Percentiles rank a stretch among this genome's conserved stretches.
Conservation (phyloP, 345 rosid species). For the Camelina hispida region DNA sequence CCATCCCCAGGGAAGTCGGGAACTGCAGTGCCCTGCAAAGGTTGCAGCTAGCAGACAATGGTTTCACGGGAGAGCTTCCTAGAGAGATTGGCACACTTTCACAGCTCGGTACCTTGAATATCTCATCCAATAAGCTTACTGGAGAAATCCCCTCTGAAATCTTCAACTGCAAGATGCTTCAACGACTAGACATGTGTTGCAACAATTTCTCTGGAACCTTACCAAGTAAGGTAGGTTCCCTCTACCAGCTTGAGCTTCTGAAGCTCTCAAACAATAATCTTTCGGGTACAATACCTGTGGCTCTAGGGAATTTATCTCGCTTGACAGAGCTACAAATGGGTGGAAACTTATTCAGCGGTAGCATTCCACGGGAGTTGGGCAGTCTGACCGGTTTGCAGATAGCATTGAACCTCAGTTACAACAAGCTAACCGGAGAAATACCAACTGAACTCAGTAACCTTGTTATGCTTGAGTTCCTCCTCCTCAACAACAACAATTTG, state of each 20-base stretch:
- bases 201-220: conserved; percentile 65
- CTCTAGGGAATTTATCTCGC: conserved; percentile 64
- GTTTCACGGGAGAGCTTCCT: conserved; percentile 68
- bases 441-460: conserved; percentile 79
- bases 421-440: conserved; percentile 72
- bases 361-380: conserved; percentile 68
- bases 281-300: conserved; percentile 59
- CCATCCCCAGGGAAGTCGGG: conserved; percentile 71
- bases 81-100: conserved; percentile 74
- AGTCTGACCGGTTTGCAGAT: conserved; percentile 75
- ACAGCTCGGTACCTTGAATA: conserved; percentile 66
- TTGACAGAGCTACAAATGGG: conserved; percentile 90
- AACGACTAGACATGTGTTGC: conserved; percentile 79
- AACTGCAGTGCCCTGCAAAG: conserved; percentile 70
- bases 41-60: conserved; percentile 68
- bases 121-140: conserved; percentile 70
- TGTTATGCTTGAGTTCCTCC: conserved; percentile 58
- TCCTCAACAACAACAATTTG: conserved; percentile 81
- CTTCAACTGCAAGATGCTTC: conserved; percentile 77
- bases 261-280: conserved; percentile 76
- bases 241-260: conserved; percentile 83
- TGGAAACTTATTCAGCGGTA: conserved; percentile 69
- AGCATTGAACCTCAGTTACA: conserved; percentile 83
- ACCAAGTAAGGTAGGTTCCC: conserved; percentile 64
- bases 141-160: conserved; percentile 76